A percentile compares a stretch with the other conserved stretches of the same genome.
Conservation (phyloP, 257 asterid species). For the Solanum virginianum region DNA sequence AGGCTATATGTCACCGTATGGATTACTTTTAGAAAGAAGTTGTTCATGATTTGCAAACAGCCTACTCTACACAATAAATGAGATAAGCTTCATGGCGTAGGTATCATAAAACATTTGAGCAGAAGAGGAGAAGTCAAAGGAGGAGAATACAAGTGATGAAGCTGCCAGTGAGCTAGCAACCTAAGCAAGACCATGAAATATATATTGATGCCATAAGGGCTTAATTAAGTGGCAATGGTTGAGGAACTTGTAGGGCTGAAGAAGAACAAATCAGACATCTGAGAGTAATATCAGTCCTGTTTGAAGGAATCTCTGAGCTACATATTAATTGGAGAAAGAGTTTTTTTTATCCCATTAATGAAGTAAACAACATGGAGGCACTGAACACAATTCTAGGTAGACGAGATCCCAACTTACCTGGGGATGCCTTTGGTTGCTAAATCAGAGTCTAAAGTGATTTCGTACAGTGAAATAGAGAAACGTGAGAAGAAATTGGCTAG, state of each 20-base stretch:
- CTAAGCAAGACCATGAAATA: neutral
- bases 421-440: too few relatives aligned
- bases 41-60: neutral
- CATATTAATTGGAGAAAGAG: too few relatives aligned
- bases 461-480: too few relatives aligned
- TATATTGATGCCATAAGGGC: neutral
- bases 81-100: neutral
- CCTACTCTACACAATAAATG: neutral
- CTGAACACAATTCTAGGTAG: too few relatives aligned
- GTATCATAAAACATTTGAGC: neutral
- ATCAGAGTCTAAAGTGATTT: too few relatives aligned
- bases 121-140: neutral
- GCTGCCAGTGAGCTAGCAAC: neutral
- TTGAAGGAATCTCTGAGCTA: too few relatives aligned
- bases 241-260: neutral
- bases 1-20: neutral
- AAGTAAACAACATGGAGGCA: too few relatives aligned
- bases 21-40: neutral
- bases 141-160: neutral
- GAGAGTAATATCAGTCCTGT: too few relatives aligned
- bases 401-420: too few relatives aligned
- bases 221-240: neutral
- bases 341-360: too few relatives aligned
- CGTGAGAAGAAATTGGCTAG: too few relatives aligned
- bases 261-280: too few relatives aligned